phyloP scores from a whole-genome alignment of 2,329 filamentous ascomycete genomes.

The Didymella sp. region DNA sequence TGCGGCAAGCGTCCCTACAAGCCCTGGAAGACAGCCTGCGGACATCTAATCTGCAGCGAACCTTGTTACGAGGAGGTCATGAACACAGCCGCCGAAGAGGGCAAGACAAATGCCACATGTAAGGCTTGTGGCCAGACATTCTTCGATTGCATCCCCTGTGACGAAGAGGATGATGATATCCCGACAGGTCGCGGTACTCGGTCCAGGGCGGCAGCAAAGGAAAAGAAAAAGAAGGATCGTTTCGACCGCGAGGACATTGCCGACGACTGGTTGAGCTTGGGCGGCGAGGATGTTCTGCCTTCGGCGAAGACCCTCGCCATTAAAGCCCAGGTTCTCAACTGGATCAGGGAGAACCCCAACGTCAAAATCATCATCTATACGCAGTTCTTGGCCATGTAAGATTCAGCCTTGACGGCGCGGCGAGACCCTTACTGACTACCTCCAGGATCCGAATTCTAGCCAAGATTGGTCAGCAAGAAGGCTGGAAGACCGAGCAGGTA shows the following conservation, averaged over 20 bases:
- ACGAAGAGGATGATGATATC: conserved; percentile 26
- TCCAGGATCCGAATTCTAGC: conserved; percentile 56
- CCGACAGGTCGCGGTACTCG: conserved; percentile 24
- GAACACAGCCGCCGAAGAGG: conserved; percentile 35
- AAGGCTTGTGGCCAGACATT: conserved; percentile 40
- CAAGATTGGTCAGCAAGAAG: conserved; percentile 58
- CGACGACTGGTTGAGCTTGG: conserved; percentile 49
- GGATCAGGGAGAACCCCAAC: conserved; percentile 52
- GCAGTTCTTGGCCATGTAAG: conserved; percentile 62
- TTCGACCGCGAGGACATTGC: conserved; percentile 39
- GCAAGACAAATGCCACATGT: conserved; percentile 32
- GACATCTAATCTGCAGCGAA: conserved; percentile 62
- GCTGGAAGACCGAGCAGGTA: conserved; percentile 57
- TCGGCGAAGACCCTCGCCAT: conserved; percentile 56
- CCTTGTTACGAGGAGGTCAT: conserved; percentile 53
- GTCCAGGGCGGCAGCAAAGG: conserved; percentile 20
- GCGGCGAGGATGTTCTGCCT: conserved; percentile 50
- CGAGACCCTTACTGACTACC: conserved; percentile 16
- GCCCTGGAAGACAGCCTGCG: conserved; percentile 59
- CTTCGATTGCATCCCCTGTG: conserved; percentile 27
- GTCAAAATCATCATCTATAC: conserved; percentile 68
- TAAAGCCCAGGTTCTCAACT: conserved; percentile 56
- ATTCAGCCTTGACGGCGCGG: neutral
- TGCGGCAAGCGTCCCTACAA: conserved; percentile 53
- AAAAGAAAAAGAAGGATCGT: conserved; percentile 24